Base-by-base conservation (phyloP, 495 filamentous ascomycete genomes). In the Wilcoxina mikolae region DNA sequence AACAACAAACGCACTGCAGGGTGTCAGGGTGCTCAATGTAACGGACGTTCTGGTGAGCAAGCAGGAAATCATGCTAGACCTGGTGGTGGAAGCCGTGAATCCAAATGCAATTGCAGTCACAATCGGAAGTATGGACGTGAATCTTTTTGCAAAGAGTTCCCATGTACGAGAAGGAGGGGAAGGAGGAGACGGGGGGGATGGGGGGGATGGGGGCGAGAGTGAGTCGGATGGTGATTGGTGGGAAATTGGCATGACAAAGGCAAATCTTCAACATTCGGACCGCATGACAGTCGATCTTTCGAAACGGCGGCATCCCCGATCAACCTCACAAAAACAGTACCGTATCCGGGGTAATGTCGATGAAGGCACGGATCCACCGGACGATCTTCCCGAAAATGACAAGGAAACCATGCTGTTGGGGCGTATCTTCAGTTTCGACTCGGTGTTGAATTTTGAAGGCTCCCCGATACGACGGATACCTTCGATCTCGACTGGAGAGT, bases 61-160 rank as follows among this genome's bases (percentile, higher is more conserved):
- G 65, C 85, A 95, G 67, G 93, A 96, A 63, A 74, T 98, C 18
- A 96, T 98, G 82, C 73, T 98, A 57, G 90, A 98, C 62, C 71
- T 96, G 7, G 78, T 83, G n/a, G 84, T 98, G 33, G 74, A 74
- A 56, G 91, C 90, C 0, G 72, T 85, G 55, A 98, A 98, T 64
- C 91, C 89, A 0, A 98, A 98, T 58, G 74, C 94, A 18, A 82
- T 95, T 41, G 78, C 83, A 15, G 80, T 98, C 24, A 81, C 82
- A 7, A 78, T 98, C 48, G 79, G 83, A 58, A 77, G 84, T 25
- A 82, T 90, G 60, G 84, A 95, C 65, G 74, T 96, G 49, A 85
- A 91, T 60, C 76, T 98, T 22, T 96, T 96, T 68, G 91, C 91
- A 4, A 91, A 88, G 65, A 94, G 87, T 44, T 83, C 82, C 22